Evolutionary conservation across 2,329 filamentous ascomycete genomes (phyloP), one percentile per base, ranked within the genome.

Genomic region (Raffaelea albimanens): DNA sequence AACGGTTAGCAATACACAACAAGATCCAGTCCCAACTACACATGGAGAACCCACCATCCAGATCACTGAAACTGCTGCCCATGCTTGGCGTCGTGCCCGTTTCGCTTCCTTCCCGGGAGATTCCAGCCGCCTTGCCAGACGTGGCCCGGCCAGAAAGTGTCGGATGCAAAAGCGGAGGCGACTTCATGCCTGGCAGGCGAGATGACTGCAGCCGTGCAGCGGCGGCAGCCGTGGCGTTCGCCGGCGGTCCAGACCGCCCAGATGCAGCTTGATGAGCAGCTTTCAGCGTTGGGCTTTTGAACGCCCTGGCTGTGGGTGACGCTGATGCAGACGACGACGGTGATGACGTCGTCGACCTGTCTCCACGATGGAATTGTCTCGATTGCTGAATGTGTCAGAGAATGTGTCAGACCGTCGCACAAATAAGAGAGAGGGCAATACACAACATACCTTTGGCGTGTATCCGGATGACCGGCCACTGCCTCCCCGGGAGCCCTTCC

Each of bases 1-100:
- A 25, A 20, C 4, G 20, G 31, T 46, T 29, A 48, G 38, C 16
- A 1, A 7, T 21, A 42, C 3, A 31, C 11, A n/a, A 20, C 19
- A 19, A 20, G n/a, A n/a, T n/a, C n/a, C n/a, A n/a, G n/a, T n/a
- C n/a, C n/a, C n/a, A n/a, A n/a, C n/a, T n/a, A 38, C 9, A 18
- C 21, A 2, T 16, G 10, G n/a, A 29, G 13, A 23, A 56, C 62
- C 50, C 68, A 78, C 85, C 85, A 61, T 91, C 87, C 40, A 94
- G 72, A 66, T 93, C 87, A 63, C 85, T 91, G 58, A 88, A 93
- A 57, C 85, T 90, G 61, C 86, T 91, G 1, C 86, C 85, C 80
- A 89, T 88, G 56, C 84, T 88, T 1, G 83, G 84, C 14, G 82
- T 83, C 14, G 83, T 55, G 29, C 52, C 54, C 2, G 45, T 83